Evolutionary conservation across 2,329 filamentous ascomycete genomes (phyloP).

Genomic region (Chaetomiaceae sp.): DNA sequence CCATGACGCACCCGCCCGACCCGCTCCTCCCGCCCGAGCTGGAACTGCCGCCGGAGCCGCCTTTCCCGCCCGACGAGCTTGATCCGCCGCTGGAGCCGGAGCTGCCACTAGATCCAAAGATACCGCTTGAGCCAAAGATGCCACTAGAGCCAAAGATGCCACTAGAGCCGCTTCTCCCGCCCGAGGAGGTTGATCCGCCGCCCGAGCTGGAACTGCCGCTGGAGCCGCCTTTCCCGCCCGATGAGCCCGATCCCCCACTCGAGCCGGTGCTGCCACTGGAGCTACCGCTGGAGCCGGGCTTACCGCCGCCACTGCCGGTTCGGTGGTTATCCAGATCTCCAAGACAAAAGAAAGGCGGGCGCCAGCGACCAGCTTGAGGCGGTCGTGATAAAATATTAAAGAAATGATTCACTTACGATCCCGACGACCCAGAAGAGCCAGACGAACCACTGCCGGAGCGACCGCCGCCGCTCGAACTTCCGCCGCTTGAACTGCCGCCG

Average conservation of each 20-base stretch:
- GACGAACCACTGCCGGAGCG: constrained; percentile 36
- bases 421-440: constrained; percentile 22
- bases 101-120: background rate
- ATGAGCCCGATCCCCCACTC: too few species aligned
- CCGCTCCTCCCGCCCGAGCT: constrained; percentile 2
- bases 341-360: background rate
- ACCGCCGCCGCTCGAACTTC: constrained; percentile 31
- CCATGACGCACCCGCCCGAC: constrained; percentile 4
- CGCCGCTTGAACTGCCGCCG: constrained; percentile 40
- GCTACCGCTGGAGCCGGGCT: too few species aligned
- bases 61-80: too few species aligned
- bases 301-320: background rate
- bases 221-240: background rate
- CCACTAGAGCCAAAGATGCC: too few species aligned
- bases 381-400: background rate
- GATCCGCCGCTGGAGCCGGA: too few species aligned
- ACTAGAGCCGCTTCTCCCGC: background rate
- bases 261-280: background rate
- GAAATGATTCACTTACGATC: constrained; percentile 5
- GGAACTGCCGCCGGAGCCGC: background rate
- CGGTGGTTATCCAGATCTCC: background rate
- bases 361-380: background rate
- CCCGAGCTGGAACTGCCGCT: background rate
- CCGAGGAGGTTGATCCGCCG: background rate
- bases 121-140: too few species aligned